These are phyloP conservation scores for Chiua virens DNA, from an alignment of 768 basidiomycete species.

Conservation along the genomic window DNA sequence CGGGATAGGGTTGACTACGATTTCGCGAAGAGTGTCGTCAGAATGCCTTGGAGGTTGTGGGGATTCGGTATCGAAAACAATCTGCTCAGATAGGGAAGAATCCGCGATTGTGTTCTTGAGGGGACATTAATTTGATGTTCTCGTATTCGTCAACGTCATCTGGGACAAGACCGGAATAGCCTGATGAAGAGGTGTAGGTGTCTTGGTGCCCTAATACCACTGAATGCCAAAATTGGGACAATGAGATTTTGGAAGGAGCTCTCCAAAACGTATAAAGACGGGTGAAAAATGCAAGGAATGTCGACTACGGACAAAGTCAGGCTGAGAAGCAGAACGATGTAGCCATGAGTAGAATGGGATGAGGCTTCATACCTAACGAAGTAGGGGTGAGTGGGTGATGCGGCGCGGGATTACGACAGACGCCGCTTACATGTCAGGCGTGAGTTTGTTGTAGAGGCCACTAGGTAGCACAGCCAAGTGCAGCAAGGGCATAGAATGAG, in stretches of 20 bases:
- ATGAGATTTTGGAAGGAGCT: conserved; percentile 42
- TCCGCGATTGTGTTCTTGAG: conserved; percentile 35
- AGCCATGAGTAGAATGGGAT: conserved; percentile 66
- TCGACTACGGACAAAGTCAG: conserved; percentile 53
- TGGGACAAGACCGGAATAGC: conserved; percentile 59
- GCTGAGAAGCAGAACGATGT: conserved; percentile 47
- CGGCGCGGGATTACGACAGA: conserved; percentile 15
- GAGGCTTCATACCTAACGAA: conserved; percentile 63
- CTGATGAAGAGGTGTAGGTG: conserved; percentile 26
- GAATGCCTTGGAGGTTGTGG: conserved; percentile 45
- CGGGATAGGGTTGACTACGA: conserved; percentile 20
- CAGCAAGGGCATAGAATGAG: conserved; percentile 59
- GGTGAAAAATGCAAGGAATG: conserved; percentile 44
- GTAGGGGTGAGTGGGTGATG: conserved; percentile 8
- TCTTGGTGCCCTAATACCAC: conserved; percentile 52
- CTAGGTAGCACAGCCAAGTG: conserved; percentile 68
- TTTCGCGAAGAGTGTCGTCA: conserved; percentile 56
- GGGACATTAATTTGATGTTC: conserved; percentile 36
- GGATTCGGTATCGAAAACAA: conserved; percentile 50
- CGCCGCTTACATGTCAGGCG: conserved; percentile 72
- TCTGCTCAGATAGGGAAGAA: conserved; percentile 52
- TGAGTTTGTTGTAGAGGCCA: conserved; percentile 71
- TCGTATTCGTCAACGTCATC: conserved; percentile 59
- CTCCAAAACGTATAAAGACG: conserved; percentile 52
- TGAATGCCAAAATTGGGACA: conserved; percentile 55